Evolutionary conservation across 352 stramenopile species (phyloP).

Genomic region (Pythium inflatum): DNA sequence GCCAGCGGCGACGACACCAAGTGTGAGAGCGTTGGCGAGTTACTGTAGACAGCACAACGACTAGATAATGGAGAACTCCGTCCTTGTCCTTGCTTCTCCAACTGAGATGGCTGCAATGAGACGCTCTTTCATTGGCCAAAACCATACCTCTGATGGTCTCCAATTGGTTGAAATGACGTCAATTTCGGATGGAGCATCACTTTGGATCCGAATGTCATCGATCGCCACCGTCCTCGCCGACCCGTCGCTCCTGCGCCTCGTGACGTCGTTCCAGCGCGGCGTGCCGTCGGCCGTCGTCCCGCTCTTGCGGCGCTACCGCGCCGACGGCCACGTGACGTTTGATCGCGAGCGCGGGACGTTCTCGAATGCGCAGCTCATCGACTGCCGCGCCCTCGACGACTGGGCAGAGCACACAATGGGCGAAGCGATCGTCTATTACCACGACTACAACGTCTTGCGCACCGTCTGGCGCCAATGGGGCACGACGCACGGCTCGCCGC

Average conservation of each 20-base stretch:
- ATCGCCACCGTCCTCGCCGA: background rate
- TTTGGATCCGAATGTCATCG: background rate
- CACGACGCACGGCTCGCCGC: background rate
- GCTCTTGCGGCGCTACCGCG: slow-evolving; percentile 10
- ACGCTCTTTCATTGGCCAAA: too few species aligned
- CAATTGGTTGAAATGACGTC: too few species aligned
- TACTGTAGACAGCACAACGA: too few species aligned
- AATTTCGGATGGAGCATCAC: too few species aligned
- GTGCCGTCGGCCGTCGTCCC: background rate
- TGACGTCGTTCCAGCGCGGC: background rate
- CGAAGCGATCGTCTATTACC: slow-evolving; percentile 13
- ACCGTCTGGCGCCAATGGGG: slow-evolving; percentile 1
- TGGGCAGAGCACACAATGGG: slow-evolving; percentile 10
- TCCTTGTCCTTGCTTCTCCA: too few species aligned
- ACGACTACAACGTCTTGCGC: slow-evolving; percentile 4
- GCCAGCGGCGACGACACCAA: too few species aligned
- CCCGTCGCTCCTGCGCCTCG: background rate
- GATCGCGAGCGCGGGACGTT: background rate
- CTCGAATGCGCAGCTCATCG: background rate
- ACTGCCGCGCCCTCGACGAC: background rate
- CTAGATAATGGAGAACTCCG: too few species aligned
- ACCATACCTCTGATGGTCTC: too few species aligned
- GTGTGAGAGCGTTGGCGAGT: too few species aligned
- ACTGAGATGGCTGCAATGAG: too few species aligned
- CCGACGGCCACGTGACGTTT: slow-evolving; percentile 13